phyloP scores from a whole-genome alignment of 768 basidiomycete species.

The Lactifluus hygrophoroides region DNA sequence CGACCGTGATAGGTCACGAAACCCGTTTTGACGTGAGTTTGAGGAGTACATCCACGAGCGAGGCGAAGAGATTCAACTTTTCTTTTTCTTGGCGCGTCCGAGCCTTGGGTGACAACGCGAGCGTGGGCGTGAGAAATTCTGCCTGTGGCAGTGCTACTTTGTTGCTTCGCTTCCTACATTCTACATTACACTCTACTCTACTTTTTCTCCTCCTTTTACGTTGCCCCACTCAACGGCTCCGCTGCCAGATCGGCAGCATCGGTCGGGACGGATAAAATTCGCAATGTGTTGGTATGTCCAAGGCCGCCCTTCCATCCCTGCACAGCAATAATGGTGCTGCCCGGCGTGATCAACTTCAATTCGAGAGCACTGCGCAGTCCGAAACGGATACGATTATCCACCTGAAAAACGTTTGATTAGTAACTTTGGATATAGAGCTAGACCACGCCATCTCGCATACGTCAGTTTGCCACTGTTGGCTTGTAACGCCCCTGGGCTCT shows the following conservation, averaged over 20 bases:
- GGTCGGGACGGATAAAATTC: conserved; percentile 76
- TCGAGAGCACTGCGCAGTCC: conserved; percentile 77
- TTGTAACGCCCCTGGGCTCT: conserved; percentile 83
- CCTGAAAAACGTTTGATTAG: conserved; percentile 34
- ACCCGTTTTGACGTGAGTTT: conserved; percentile 38
- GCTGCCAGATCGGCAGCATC: conserved; percentile 69
- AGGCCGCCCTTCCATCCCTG: conserved; percentile 99
- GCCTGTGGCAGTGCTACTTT: neutral
- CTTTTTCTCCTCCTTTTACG: neutral
- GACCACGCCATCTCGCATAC: conserved; percentile 39
- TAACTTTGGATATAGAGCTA: conserved; percentile 3
- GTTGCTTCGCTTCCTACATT: too few relatives aligned
- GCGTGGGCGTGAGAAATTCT: neutral
- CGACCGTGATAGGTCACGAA: conserved; percentile 35
- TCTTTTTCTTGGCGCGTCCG: neutral
- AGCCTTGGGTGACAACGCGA: neutral
- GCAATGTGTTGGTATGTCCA: conserved; percentile 89
- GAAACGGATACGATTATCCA: conserved; percentile 84
- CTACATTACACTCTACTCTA: conserved; percentile 8
- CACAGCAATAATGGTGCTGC: conserved; percentile 85
- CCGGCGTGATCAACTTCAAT: conserved; percentile 81
- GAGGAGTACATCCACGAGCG: conserved; percentile 36
- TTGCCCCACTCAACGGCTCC: conserved; percentile 43
- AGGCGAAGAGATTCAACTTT: neutral
- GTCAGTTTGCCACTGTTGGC: conserved; percentile 95